These are phyloP conservation scores for Tolypocladium ovalisporum DNA, from an alignment of 2,329 filamentous ascomycete species.

Conservation along the genomic window DNA sequence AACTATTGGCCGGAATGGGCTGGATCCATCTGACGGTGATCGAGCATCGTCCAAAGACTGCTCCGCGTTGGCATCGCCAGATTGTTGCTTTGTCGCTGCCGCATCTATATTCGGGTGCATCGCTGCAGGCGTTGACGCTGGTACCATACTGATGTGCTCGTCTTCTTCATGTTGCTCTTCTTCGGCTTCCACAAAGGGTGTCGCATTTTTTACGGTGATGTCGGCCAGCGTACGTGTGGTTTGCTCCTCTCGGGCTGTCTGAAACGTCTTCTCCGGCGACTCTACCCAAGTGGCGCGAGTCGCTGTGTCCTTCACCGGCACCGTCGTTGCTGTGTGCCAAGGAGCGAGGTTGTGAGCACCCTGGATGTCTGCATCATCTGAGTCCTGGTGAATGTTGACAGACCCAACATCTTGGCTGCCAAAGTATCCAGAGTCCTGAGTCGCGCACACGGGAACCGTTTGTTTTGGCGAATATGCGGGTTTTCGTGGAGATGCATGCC, in stretches of 20 bases:
- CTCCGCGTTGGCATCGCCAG: neutral
- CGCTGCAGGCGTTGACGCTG: neutral
- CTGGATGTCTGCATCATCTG: constrained; percentile 8
- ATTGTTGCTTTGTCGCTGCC: neutral
- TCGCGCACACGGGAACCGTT: constrained; percentile 9
- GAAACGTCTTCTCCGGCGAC: constrained; percentile 26
- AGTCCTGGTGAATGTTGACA: constrained; percentile 12
- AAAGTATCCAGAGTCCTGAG: constrained; percentile 59
- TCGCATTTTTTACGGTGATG: neutral
- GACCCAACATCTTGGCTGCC: constrained; percentile 43
- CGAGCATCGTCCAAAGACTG: constrained; percentile 31
- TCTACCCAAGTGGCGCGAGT: constrained; percentile 16
- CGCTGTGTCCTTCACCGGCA: constrained; percentile 11
- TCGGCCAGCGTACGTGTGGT: constrained; percentile 13
- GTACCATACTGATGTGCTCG: neutral
- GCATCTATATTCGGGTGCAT: neutral
- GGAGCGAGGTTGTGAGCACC: constrained; percentile 9
- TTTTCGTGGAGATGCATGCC: constrained; percentile 19
- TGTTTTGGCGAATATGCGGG: constrained; percentile 18
- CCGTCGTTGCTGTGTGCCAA: constrained; percentile 6
- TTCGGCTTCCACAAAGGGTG: neutral
- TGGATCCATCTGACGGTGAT: constrained; percentile 60
- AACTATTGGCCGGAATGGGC: constrained; percentile 63
- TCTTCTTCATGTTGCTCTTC: neutral
- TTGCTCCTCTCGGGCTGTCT: constrained; percentile 35